Evolutionary conservation across 1,139 yeast genomes (phyloP), one percentile per base, ranked within the genome.

Genomic region (Saccharomyces hybrid): DNA sequence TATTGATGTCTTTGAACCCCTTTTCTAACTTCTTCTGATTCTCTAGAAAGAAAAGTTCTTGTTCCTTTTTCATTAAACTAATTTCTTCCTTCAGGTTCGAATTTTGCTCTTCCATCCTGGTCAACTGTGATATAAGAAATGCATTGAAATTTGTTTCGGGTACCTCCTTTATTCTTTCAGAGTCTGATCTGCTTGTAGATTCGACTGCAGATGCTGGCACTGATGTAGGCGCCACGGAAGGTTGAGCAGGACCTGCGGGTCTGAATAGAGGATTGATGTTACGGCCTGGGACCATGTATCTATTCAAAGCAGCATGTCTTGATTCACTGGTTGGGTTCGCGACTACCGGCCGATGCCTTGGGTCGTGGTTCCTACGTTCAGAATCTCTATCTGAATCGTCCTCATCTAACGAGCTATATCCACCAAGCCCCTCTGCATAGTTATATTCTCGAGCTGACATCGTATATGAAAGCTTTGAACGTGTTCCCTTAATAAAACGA

Each of bases 21-120:
- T 26, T 56, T 50, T 50, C 66, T 52, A 63, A 50, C 32, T 57
- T 57, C 47, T 57, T 54, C 34, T 61, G 55, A 9, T 57, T 57
- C 46, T 55, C 54, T 5, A 62, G 55, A 52, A 57, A 60, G 44
- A 57, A 59, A 49, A 66, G 66, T 50, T 64, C 67, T 59, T 73
- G 75, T 52, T 75, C 78, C 46, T 65, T 62, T 49, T 70, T 68
- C 50, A 76, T 58, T 28, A 56, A 57, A 5, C 52, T 54, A 9
- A 64, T 38, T 27, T 59, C 56, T 8, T 48, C 47, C 44, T 50
- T 57, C 13, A 62, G 47, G 14, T 26, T 28, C 27, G 57, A 63
- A 51, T 61, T 62, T 41, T 60, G 63, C 47, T 60, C 63, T 34
- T 60, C 30, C 38, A 13, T 32, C 38, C 34, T 46, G 48, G 27